Percentiles rank a stretch among this genome's conserved stretches.
phyloP scores from a whole-genome alignment of 1,284 basidiomycete species.

The Wolfiporia cocos region DNA sequence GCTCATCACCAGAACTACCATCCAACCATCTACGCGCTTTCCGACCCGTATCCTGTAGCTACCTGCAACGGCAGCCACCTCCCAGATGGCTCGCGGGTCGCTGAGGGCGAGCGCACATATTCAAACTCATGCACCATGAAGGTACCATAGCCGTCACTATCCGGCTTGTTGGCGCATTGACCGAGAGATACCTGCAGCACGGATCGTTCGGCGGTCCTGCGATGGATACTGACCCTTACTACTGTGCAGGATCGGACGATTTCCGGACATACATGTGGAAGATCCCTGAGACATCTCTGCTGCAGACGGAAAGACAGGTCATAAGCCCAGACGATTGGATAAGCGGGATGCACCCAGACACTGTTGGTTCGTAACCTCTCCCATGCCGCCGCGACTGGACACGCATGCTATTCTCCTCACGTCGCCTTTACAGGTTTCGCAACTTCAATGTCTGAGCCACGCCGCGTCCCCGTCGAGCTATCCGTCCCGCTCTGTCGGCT shows the following conservation, averaged over 20 bases:
- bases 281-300: slow-evolving; percentile 48
- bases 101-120: slow-evolving; percentile 46
- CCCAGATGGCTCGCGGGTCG: slow-evolving; percentile 44
- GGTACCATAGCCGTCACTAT: too few species aligned
- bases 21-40: slow-evolving; percentile 63
- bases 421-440: slow-evolving; percentile 42
- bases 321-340: slow-evolving; percentile 40
- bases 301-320: slow-evolving; percentile 32
- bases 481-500: slow-evolving; percentile 50
- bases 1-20: slow-evolving; percentile 53
- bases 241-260: slow-evolving; percentile 72
- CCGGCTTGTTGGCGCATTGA: neutral
- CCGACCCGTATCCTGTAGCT: slow-evolving; percentile 63
- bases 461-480: slow-evolving; percentile 51
- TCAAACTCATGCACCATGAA: slow-evolving; percentile 76
- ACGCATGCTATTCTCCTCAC: too few species aligned
- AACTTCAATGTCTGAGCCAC: slow-evolving; percentile 25
- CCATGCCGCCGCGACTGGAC: neutral
- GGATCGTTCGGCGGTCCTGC: slow-evolving; percentile 66
- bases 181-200: slow-evolving; percentile 37
- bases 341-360: slow-evolving; percentile 19
- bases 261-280: slow-evolving; percentile 79
- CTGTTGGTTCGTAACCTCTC: slow-evolving; percentile 30
- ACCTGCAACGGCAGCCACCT: slow-evolving; percentile 50
- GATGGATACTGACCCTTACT: slow-evolving; percentile 49